Evolutionary conservation across 192 early-diverging fungal genomes (phyloP).

Genomic region (Coemansia sp.): DNA sequence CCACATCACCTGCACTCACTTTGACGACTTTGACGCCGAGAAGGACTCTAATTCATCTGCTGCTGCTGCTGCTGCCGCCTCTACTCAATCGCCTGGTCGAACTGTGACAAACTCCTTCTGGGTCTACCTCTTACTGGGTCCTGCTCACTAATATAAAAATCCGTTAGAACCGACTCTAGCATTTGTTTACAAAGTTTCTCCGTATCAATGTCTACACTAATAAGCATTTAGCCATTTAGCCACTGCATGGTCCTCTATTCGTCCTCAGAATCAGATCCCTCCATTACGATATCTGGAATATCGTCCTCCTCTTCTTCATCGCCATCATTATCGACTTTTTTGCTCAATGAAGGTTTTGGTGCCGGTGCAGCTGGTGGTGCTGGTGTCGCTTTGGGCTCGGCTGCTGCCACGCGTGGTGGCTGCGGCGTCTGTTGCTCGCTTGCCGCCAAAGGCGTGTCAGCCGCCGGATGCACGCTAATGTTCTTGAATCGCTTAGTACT

Average conservation of each 20-base stretch:
- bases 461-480: not conserved
- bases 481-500: constrained; percentile 25
- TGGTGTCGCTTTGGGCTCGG: not conserved
- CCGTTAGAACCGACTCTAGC: not conserved
- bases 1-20: constrained; percentile 32
- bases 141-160: not conserved
- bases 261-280: constrained; percentile 46
- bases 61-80: not conserved
- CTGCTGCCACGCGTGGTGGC: no score
- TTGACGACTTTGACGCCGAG: constrained; percentile 29
- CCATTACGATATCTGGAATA: constrained; percentile 50
- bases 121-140: constrained; percentile 40
- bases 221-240: not conserved
- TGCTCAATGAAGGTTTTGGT: not conserved
- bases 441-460: no score
- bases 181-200: no score
- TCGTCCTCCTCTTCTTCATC: constrained; percentile 25
- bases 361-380: not conserved
- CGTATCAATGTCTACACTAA: no score
- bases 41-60: no score
- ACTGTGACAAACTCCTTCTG: constrained; percentile 38
- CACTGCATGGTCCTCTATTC: constrained; percentile 13
- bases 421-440: no score
- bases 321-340: not conserved
- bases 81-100: constrained; percentile 6